phyloP scores from a whole-genome alignment of 2,329 filamentous ascomycete species.

The Apiospora sp. region DNA sequence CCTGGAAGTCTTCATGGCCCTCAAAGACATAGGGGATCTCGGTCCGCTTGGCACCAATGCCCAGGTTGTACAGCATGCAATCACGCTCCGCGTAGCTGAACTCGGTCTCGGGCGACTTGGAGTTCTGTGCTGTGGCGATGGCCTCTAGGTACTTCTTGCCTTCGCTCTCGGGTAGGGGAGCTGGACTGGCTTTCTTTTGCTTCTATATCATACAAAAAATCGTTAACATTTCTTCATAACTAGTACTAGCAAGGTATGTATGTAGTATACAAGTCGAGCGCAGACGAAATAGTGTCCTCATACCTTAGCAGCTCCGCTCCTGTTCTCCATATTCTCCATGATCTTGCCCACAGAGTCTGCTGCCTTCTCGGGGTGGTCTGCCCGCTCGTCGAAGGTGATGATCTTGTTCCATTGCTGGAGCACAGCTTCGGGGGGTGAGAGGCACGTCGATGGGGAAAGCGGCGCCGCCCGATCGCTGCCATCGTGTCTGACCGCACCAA shows the following conservation, averaged over 20 bases:
- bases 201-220: slow-evolving; percentile 31
- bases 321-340: slow-evolving; percentile 86
- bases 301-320: slow-evolving; percentile 66
- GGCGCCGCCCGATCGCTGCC: slow-evolving; percentile 90
- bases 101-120: slow-evolving; percentile 67
- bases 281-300: slow-evolving; percentile 49
- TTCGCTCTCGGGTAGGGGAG: slow-evolving; percentile 36
- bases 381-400: slow-evolving; percentile 84
- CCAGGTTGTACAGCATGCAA: slow-evolving; percentile 93
- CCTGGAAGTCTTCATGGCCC: slow-evolving; percentile 90
- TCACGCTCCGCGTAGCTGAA: slow-evolving; percentile 89
- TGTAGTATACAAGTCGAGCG: slow-evolving; percentile 34
- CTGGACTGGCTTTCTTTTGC: slow-evolving; percentile 19
- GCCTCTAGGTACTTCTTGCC: slow-evolving; percentile 74
- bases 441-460: slow-evolving; percentile 89
- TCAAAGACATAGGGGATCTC: slow-evolving; percentile 92
- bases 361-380: slow-evolving; percentile 84
- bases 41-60: slow-evolving; percentile 88
- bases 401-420: slow-evolving; percentile 79
- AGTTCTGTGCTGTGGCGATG: slow-evolving; percentile 77
- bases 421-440: slow-evolving; percentile 87
- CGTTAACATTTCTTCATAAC: slow-evolving; percentile 35
- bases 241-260: slow-evolving; percentile 38
- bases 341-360: slow-evolving; percentile 80
- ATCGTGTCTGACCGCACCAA: slow-evolving; percentile 91